phyloP scores from a whole-genome alignment of 176 grass and related monocot genomes.

The Echinochloa phyllopogon region DNA sequence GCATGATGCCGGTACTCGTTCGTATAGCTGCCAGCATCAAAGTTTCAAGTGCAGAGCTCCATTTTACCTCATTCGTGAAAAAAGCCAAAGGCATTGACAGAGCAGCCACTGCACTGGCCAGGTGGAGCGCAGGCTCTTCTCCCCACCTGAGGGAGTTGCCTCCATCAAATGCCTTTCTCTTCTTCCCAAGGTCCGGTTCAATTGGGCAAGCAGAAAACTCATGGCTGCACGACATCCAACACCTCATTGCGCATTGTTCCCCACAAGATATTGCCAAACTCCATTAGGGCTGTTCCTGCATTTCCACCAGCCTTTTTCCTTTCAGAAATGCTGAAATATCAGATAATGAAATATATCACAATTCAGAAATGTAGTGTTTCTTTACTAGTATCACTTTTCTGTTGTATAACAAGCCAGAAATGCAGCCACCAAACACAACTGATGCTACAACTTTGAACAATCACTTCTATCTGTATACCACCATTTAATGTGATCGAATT shows the following conservation, averaged over 20 bases:
- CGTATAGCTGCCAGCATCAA: slow-evolving; percentile 56
- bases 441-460: background rate
- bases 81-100: slow-evolving; percentile 54
- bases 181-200: slow-evolving; percentile 50
- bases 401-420: background rate
- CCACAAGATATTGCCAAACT: slow-evolving; percentile 36
- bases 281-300: slow-evolving; percentile 13
- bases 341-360: slow-evolving; percentile 4
- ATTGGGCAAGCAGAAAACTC: slow-evolving; percentile 41
- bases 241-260: slow-evolving; percentile 2
- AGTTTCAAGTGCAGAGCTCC: slow-evolving; percentile 60
- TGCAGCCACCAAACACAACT: background rate
- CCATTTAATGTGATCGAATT: slow-evolving; percentile 18
- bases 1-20: slow-evolving; percentile 39
- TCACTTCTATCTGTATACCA: background rate
- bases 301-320: slow-evolving; percentile 7
- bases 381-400: background rate
- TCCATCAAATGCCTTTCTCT: slow-evolving; percentile 60
- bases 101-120: slow-evolving; percentile 52
- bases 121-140: slow-evolving; percentile 61
- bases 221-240: slow-evolving; percentile 41
- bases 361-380: background rate
- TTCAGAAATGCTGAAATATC: slow-evolving; percentile 37
- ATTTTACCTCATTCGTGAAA: slow-evolving; percentile 59
- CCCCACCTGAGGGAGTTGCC: slow-evolving; percentile 44